Conservation (phyloP, 208 protist species). For the Borovskyia barvae region DNA sequence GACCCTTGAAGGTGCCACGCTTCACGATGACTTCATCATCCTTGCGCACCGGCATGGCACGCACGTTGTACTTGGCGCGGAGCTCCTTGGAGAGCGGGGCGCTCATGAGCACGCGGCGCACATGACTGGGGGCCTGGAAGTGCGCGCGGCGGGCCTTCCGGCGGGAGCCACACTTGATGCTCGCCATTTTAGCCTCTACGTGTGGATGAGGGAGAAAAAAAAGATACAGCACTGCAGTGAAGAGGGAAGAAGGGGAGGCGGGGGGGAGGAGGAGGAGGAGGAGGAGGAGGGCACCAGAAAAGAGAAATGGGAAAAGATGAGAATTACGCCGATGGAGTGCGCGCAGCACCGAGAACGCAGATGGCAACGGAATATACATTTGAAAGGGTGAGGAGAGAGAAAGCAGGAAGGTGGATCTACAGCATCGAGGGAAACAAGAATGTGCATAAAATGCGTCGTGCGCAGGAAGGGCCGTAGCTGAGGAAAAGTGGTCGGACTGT, state of each 20-base stretch:
- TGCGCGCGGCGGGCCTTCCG: conserved; percentile 98
- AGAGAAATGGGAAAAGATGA: too few relatives aligned
- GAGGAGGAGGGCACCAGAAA: neutral
- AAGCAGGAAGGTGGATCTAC: neutral
- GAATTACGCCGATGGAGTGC: too few relatives aligned
- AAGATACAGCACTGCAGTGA: neutral
- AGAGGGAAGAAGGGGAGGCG: neutral
- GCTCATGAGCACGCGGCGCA: conserved; percentile 97
- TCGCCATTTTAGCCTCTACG: conserved; percentile 44
- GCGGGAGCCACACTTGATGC: conserved; percentile 90
- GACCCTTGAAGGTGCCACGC: conserved; percentile 96
- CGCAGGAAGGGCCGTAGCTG: too few relatives aligned
- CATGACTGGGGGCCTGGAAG: conserved; percentile 97
- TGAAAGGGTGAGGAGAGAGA: conserved; percentile 3
- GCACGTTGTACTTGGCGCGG: conserved; percentile 97
- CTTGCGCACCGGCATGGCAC: conserved; percentile 98
- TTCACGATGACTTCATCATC: conserved; percentile 98
- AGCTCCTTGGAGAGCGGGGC: conserved; percentile 98
- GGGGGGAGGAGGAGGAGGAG: neutral
- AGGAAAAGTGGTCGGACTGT: too few relatives aligned
- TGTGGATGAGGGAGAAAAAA: neutral
- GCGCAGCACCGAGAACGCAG: too few relatives aligned
- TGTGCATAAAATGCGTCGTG: neutral
- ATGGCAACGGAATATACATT: too few relatives aligned
- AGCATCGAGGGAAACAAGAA: neutral